Percentiles rank a stretch among this genome's conserved stretches.
phyloP scores from a whole-genome alignment of 371 early-diverging fungal species.

The Mucor irregularis region DNA sequence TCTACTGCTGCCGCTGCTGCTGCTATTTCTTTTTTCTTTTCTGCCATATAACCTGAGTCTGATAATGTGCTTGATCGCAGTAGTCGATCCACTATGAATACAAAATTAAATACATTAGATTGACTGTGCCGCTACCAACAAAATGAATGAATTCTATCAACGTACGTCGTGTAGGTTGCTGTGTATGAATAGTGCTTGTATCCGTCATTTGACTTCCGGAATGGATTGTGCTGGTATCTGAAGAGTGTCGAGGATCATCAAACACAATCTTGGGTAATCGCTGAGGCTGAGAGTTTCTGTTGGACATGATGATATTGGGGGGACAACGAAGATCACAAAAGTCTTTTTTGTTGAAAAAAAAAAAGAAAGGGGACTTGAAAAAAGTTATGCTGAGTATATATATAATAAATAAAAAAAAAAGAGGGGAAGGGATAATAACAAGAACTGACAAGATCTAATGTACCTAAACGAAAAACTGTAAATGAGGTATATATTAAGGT shows the following conservation, averaged over 20 bases:
- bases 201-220: slow-evolving; percentile 3
- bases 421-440: background rate
- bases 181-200: slow-evolving; percentile 7
- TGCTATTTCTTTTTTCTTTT: slow-evolving; percentile 16
- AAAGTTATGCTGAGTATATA: no score
- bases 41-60: slow-evolving; percentile 11
- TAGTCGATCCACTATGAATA: slow-evolving; percentile 4
- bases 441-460: no score
- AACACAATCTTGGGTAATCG: slow-evolving; percentile 8
- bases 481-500: background rate
- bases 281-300: slow-evolving; percentile 2
- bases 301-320: no score
- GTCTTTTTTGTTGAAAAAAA: no score
- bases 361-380: no score
- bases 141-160: background rate
- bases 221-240: slow-evolving; percentile 13
- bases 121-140: background rate
- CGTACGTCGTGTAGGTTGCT: slow-evolving; percentile 6
- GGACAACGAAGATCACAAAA: no score
- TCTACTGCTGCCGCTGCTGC: background rate
- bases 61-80: background rate
- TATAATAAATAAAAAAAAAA: background rate
- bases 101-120: background rate
- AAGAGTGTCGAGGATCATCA: slow-evolving; percentile 7
- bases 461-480: no score